Conservation (phyloP, 2,329 filamentous ascomycete species). For the Colletotrichum graminicola region DNA sequence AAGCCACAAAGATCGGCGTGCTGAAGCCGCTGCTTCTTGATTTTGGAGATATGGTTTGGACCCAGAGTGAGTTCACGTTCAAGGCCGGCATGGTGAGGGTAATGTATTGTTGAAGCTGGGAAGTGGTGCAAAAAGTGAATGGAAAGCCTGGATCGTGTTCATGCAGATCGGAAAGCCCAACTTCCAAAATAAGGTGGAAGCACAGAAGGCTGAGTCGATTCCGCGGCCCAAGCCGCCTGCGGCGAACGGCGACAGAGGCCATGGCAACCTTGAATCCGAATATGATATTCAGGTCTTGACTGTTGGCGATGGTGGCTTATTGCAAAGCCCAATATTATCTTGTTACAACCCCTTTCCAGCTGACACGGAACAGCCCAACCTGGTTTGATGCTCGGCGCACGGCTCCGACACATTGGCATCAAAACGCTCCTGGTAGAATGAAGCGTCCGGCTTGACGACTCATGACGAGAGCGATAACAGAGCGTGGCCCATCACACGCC, state of each 20-base stretch:
- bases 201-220: neutral
- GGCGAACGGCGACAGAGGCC: slow-evolving; percentile 46
- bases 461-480: slow-evolving; percentile 63
- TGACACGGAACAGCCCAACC: slow-evolving; percentile 52
- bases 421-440: slow-evolving; percentile 57
- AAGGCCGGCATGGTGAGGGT: slow-evolving; percentile 41
- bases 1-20: slow-evolving; percentile 27
- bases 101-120: slow-evolving; percentile 44
- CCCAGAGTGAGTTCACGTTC: slow-evolving; percentile 44
- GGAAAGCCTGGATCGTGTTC: slow-evolving; percentile 47
- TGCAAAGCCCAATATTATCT: neutral
- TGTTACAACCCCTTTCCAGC: neutral
- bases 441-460: slow-evolving; percentile 60
- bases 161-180: slow-evolving; percentile 46
- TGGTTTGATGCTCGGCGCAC: slow-evolving; percentile 55
- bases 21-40: slow-evolving; percentile 40
- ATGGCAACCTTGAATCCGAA: slow-evolving; percentile 44
- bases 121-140: slow-evolving; percentile 35
- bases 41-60: slow-evolving; percentile 39
- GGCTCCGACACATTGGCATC: slow-evolving; percentile 47
- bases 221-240: neutral
- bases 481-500: slow-evolving; percentile 43
- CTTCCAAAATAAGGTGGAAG: slow-evolving; percentile 37
- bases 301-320: slow-evolving; percentile 52
- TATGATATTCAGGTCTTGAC: slow-evolving; percentile 54